Conservation (phyloP, 805 yeast genomes). For the Ogataea ganodermae region DNA sequence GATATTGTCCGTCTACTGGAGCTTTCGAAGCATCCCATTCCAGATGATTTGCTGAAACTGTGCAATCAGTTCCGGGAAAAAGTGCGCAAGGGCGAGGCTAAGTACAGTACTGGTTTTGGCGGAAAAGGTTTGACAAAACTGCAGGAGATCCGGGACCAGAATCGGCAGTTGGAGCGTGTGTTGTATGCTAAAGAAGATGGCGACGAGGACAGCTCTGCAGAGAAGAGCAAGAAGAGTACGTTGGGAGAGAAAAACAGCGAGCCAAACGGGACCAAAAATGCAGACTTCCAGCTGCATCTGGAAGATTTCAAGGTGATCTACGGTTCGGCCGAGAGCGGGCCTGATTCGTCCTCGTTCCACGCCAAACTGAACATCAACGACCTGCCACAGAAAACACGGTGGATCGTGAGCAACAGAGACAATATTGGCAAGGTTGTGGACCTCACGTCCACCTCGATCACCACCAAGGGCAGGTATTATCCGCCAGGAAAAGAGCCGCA, state of each 20-base stretch:
- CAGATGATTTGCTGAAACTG: slow-evolving; percentile 50
- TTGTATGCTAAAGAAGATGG: slow-evolving; percentile 42
- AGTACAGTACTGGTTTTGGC: slow-evolving; percentile 78
- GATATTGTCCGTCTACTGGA: slow-evolving; percentile 72
- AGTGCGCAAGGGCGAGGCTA: slow-evolving; percentile 63
- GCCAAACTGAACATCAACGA: slow-evolving; percentile 81
- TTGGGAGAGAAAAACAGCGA: slow-evolving; percentile 24
- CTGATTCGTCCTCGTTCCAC: slow-evolving; percentile 52
- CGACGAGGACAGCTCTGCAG: slow-evolving; percentile 18
- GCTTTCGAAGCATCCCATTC: slow-evolving; percentile 56
- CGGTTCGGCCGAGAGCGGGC: slow-evolving; percentile 45
- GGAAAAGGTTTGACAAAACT: slow-evolving; percentile 87
- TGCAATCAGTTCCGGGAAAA: slow-evolving; percentile 59
- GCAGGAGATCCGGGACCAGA: slow-evolving; percentile 58
- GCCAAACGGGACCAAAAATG: slow-evolving; percentile 1
- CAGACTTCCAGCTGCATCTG: slow-evolving; percentile 18
- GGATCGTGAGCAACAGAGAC: slow-evolving; percentile 73
- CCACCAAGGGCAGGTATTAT: slow-evolving; percentile 78
- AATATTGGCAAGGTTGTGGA: slow-evolving; percentile 66
- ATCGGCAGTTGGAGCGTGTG: slow-evolving; percentile 50
- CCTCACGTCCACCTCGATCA: slow-evolving; percentile 71
- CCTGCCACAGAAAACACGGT: slow-evolving; percentile 75
- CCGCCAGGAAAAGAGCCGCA: slow-evolving; percentile 59
- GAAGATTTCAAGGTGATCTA: slow-evolving; percentile 50
- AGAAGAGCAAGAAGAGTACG: slow-evolving; percentile 26